These are phyloP conservation scores for Cladobotryum protrusum DNA, from an alignment of 2,329 filamentous ascomycete species.

Conservation along the genomic window DNA sequence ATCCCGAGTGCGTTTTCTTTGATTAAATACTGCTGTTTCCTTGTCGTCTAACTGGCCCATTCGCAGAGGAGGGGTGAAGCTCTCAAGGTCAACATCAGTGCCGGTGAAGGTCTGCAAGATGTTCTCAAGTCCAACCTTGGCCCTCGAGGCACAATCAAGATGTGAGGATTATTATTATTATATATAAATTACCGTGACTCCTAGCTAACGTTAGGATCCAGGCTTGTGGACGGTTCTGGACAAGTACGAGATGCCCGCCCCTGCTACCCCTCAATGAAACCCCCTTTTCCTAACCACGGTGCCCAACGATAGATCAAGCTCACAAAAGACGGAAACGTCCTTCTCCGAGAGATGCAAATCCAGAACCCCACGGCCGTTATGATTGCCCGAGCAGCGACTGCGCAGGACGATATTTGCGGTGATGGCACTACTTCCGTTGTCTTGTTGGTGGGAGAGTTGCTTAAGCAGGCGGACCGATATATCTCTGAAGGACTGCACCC, in stretches of 20 bases:
- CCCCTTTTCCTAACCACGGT: slow-evolving; percentile 22
- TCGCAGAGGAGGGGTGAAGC: slow-evolving; percentile 88
- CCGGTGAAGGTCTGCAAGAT: slow-evolving; percentile 87
- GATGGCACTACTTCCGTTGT: slow-evolving; percentile 98
- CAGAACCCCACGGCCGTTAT: slow-evolving; percentile 95
- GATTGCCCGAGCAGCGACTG: slow-evolving; percentile 79
- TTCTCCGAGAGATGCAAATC: slow-evolving; percentile 78
- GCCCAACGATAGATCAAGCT: slow-evolving; percentile 73
- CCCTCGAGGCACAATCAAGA: slow-evolving; percentile 91
- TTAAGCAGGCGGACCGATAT: slow-evolving; percentile 96
- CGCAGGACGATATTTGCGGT: slow-evolving; percentile 96
- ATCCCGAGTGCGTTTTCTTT: slow-evolving; percentile 65
- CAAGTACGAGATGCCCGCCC: slow-evolving; percentile 43
- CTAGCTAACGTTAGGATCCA: slow-evolving; percentile 20
- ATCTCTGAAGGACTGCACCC: slow-evolving; percentile 97
- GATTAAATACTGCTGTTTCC: not conserved
- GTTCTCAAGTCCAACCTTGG: slow-evolving; percentile 95
- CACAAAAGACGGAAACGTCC: slow-evolving; percentile 96
- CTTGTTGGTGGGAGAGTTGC: slow-evolving; percentile 85
- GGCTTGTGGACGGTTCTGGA: slow-evolving; percentile 64
- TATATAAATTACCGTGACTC: not conserved
- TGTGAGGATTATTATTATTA: slow-evolving; percentile 45
- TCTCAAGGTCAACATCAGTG: slow-evolving; percentile 92
- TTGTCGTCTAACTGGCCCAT: slow-evolving; percentile 14
- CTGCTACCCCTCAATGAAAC: slow-evolving; percentile 21